Evolutionary conservation across 805 yeast species (phyloP), one percentile per base, ranked within the genome.

Genomic region (Candida insectorum): DNA sequence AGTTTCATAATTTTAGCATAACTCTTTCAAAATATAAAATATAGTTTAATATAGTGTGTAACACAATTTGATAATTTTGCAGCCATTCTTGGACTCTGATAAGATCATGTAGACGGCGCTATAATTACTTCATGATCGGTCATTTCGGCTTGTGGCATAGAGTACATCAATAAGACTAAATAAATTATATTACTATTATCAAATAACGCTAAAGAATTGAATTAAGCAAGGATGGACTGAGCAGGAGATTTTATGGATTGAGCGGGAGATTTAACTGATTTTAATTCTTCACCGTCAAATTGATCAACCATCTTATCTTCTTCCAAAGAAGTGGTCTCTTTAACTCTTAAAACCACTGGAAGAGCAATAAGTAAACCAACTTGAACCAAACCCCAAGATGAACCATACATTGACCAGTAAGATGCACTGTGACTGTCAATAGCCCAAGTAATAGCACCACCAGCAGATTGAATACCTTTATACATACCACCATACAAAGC

Each of bases 401-500:
- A 55, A 9, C 57, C 74, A 51, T 74, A 75, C 43, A 43, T 38
- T 23, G 48, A 47, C 47, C 60, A 57, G 51, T 64, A 77, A 6
- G 61, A 40, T 18, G 36, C 39, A 9, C 48, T 53, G 22, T 60
- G 39, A 19, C 75, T 69, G 47, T 77, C 81, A 41, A 75, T 54
- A 45, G 78, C 58, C 82, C 81, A 79, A 10, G 69, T 71, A 29
- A 78, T 62, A 16, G 78, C 83, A 10, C 78, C 76, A 50, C 80
- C 81, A 7, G 81, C 82, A 25, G 78, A 69, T 57, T 78, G 84
- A 38, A 79, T 54, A 37, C 79, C 76, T 60, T 79, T 79, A 61
- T 77, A 78, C 52, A 73, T 73, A 25, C 81, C 81, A 13, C 79
- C 78, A 46, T 74, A 73, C 38, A 77, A 52, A 16, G 80, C 76